These are phyloP conservation scores for Penicillium brevicompactum DNA, from an alignment of 2,329 filamentous ascomycete species.

Conservation along the genomic window DNA sequence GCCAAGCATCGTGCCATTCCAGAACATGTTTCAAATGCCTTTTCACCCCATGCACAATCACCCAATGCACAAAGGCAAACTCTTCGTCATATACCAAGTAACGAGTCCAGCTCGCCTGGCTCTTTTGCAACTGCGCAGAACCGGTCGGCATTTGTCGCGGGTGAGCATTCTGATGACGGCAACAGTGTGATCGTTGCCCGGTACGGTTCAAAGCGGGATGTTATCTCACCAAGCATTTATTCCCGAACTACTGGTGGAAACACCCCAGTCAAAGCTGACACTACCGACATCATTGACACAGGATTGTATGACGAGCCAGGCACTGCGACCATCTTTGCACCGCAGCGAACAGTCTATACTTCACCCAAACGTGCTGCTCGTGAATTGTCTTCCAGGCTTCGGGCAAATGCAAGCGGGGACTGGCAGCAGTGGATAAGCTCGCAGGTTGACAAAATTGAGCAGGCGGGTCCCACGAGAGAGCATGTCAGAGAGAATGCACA, in stretches of 20 bases:
- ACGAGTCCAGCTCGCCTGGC: slow-evolving; percentile 25
- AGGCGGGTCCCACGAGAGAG: slow-evolving; percentile 25
- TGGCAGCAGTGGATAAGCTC: slow-evolving; percentile 43
- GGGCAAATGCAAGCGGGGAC: slow-evolving; percentile 31
- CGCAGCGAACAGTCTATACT: slow-evolving; percentile 31
- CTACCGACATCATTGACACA: slow-evolving; percentile 2
- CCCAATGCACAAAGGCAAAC: no score
- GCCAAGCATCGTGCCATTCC: slow-evolving; percentile 33
- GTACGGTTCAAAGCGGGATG: slow-evolving; percentile 8
- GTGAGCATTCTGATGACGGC: slow-evolving; percentile 22
- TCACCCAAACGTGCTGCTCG: slow-evolving; percentile 30
- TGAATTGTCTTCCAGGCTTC: background rate
- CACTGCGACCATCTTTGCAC: slow-evolving; percentile 41
- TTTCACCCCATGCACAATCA: slow-evolving; percentile 26
- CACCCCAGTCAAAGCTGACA: slow-evolving; percentile 22
- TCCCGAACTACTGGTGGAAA: slow-evolving; percentile 44
- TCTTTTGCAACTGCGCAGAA: slow-evolving; percentile 35
- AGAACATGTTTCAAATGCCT: slow-evolving; percentile 27
- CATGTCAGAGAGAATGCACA: slow-evolving; percentile 45
- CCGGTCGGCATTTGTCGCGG: background rate
- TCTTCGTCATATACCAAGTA: slow-evolving; percentile 35
- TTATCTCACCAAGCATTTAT: slow-evolving; percentile 45
- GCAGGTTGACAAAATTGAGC: slow-evolving; percentile 38
- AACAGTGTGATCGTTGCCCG: slow-evolving; percentile 22
- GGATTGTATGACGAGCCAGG: slow-evolving; percentile 29